Evolutionary conservation across 106 monocot genomes (phyloP).

Genomic region (Acanthochlamys bracteata): DNA sequence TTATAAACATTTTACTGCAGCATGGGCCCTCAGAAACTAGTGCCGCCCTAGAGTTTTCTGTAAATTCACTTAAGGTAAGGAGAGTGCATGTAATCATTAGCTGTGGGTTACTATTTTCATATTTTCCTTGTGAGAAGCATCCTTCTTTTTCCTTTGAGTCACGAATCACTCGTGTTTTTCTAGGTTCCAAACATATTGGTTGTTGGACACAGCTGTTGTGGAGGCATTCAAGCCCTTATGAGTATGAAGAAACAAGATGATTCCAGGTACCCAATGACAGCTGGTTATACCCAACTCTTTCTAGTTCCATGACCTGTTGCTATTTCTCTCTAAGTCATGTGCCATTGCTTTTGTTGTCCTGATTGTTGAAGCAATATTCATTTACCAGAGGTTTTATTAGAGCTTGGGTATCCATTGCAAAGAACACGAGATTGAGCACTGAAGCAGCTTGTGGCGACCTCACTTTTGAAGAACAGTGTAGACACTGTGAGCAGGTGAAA

Average conservation of each 20-base stretch:
- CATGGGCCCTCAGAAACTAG: conserved; percentile 86
- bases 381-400: conserved; percentile 54
- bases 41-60: conserved; percentile 97
- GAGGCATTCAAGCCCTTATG: conserved; percentile 93
- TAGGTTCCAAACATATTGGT: conserved; percentile 85
- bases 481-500: conserved; percentile 80
- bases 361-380: too few relatives aligned
- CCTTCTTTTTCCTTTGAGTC: neutral
- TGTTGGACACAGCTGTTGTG: conserved; percentile 92
- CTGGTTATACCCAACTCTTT: too few relatives aligned
- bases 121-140: neutral
- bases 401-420: conserved; percentile 84
- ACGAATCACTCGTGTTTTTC: neutral
- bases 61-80: conserved; percentile 71
- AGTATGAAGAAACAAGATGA: conserved; percentile 42
- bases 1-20: conserved; percentile 22
- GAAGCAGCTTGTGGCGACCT: conserved; percentile 74
- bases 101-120: neutral
- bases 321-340: too few relatives aligned
- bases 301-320: too few relatives aligned
- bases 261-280: conserved; percentile 53
- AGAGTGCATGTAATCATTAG: neutral
- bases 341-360: too few relatives aligned
- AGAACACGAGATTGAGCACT: conserved; percentile 78
- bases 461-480: conserved; percentile 74